Conservation (phyloP, 2,329 filamentous ascomycete genomes). For the Penicillium janthinellum region DNA sequence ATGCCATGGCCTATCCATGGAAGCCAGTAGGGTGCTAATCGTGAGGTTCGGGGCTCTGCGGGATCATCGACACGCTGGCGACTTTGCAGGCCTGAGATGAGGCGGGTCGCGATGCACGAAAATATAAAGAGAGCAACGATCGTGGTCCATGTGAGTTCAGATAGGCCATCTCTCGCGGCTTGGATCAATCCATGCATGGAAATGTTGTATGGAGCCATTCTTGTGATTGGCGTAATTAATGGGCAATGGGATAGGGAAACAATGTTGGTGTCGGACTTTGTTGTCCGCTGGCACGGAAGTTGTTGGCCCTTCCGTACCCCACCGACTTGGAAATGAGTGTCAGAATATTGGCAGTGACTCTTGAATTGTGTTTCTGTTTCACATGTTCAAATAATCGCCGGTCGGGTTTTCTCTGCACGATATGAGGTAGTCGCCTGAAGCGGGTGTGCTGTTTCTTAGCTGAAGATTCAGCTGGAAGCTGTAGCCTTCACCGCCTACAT, state of each 20-base stretch:
- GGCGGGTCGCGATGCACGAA: slow-evolving; percentile 42
- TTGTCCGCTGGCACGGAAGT: background rate
- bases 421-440: background rate
- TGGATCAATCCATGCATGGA: slow-evolving; percentile 24
- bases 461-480: background rate
- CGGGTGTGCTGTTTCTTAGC: background rate
- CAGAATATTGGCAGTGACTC: background rate
- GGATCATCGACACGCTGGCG: slow-evolving; percentile 23
- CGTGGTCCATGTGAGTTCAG: slow-evolving; percentile 28
- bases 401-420: no score
- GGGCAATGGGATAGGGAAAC: no score
- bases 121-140: slow-evolving; percentile 33
- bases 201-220: slow-evolving; percentile 21
- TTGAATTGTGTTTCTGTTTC: background rate
- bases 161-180: slow-evolving; percentile 21
- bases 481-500: background rate
- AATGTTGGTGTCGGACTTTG: background rate
- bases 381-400: background rate
- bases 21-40: slow-evolving; percentile 61
- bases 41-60: slow-evolving; percentile 43
- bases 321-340: background rate
- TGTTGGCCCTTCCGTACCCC: background rate
- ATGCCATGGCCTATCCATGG: slow-evolving; percentile 59
- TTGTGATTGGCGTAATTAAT: background rate
- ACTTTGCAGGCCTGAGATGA: slow-evolving; percentile 40